Conservation (phyloP, 1,284 basidiomycete genomes). For the Phellinidium pouzarii region DNA sequence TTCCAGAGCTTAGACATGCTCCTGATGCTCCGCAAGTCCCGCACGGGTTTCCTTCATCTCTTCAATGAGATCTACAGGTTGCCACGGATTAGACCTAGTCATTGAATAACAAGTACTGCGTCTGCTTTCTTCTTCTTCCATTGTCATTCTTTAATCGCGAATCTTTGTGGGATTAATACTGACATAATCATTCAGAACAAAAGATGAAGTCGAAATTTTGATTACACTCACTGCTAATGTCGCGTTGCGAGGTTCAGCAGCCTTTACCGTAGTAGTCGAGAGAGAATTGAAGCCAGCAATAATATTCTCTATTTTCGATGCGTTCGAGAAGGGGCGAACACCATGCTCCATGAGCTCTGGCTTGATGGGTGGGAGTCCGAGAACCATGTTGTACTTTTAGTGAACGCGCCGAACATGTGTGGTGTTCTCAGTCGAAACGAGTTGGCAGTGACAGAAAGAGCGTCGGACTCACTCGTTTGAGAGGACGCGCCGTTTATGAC, state of each 20-base stretch:
- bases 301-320: constrained; percentile 20
- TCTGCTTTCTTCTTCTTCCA: constrained; percentile 38
- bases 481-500: not conserved
- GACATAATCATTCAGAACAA: constrained; percentile 49
- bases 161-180: constrained; percentile 36
- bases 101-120: too few species aligned
- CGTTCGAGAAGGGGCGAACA: constrained; percentile 25
- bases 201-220: too few species aligned
- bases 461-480: too few species aligned
- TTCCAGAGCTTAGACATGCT: constrained; percentile 42
- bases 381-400: not conserved
- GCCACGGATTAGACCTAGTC: too few species aligned
- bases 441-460: too few species aligned
- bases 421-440: not conserved
- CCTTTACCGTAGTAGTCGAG: constrained; percentile 26
- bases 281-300: constrained; percentile 16
- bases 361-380: constrained; percentile 32
- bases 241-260: constrained; percentile 28
- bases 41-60: constrained; percentile 37
- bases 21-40: constrained; percentile 36
- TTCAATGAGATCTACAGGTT: constrained; percentile 33
- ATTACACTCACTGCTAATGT: constrained; percentile 30
- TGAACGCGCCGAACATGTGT: not conserved
- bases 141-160: constrained; percentile 31
- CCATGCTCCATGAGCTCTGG: constrained; percentile 35